phyloP scores from a whole-genome alignment of 495 filamentous ascomycete species.

The Tuber melanosporum region DNA sequence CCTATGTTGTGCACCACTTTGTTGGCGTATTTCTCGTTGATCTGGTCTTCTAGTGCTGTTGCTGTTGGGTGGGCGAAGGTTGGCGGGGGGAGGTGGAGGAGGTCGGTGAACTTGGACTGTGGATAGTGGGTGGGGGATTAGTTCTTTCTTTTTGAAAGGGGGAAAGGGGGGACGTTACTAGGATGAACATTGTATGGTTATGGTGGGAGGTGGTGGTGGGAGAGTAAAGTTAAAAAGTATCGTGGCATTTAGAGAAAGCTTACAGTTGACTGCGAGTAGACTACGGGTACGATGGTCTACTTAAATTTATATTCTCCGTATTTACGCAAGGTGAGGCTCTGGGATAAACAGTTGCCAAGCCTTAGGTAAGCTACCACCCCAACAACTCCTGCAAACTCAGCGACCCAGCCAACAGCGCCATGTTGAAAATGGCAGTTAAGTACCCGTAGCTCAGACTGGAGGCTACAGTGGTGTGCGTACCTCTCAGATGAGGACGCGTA shows the following conservation, averaged over 20 bases:
- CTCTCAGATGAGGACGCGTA: no score
- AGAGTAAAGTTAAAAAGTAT: neutral
- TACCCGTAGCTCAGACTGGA: no score
- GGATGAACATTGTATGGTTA: conserved; percentile 51
- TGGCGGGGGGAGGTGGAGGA: conserved; percentile 81
- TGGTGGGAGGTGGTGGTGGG: neutral
- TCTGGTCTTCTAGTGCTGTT: conserved; percentile 80
- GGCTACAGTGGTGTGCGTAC: no score
- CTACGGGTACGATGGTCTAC: no score
- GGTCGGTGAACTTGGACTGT: conserved; percentile 69
- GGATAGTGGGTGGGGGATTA: neutral
- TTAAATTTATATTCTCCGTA: no score
- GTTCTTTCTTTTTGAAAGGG: neutral
- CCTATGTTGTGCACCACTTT: conserved; percentile 72
- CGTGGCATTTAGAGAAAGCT: neutral
- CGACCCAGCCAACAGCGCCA: no score
- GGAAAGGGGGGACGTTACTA: conserved; percentile 41
- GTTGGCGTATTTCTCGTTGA: conserved; percentile 94
- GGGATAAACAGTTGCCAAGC: no score
- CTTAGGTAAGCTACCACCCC: no score
- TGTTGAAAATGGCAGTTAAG: no score
- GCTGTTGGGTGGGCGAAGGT: conserved; percentile 74
- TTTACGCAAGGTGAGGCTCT: no score
- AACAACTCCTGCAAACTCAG: no score
- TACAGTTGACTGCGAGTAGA: neutral